Percentiles rank a stretch among this genome's conserved stretches.
Evolutionary conservation across 2,329 filamentous ascomycete species (phyloP).

Genomic region (Alternaria viburni): DNA sequence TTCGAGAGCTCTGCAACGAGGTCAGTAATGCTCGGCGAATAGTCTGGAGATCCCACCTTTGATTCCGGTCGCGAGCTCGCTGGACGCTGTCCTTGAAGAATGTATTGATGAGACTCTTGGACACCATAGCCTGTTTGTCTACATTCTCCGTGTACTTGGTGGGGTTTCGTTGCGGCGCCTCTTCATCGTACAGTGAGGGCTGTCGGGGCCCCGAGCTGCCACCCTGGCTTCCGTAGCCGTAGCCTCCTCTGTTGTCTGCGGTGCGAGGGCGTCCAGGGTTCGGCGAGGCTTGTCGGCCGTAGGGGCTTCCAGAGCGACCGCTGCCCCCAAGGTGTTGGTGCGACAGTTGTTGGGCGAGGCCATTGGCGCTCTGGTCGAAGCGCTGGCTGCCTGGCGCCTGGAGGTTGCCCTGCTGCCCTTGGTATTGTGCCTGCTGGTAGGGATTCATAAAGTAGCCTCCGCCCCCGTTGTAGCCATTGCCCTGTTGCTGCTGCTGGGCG

Average conservation of each 20-base stretch:
- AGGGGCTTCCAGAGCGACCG: slow-evolving; percentile 70
- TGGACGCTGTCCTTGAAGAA: slow-evolving; percentile 99
- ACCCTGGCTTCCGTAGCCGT: slow-evolving; percentile 69
- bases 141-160: slow-evolving; percentile 90
- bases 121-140: slow-evolving; percentile 72
- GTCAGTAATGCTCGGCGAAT: slow-evolving; percentile 21
- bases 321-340: slow-evolving; percentile 87
- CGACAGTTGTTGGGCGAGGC: slow-evolving; percentile 93
- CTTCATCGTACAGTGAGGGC: slow-evolving; percentile 62
- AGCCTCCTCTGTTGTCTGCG: slow-evolving; percentile 68
- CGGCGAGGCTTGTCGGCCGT: slow-evolving; percentile 72
- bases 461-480: slow-evolving; percentile 25
- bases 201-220: slow-evolving; percentile 71
- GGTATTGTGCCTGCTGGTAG: slow-evolving; percentile 53
- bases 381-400: slow-evolving; percentile 60
- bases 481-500: slow-evolving; percentile 50
- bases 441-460: slow-evolving; percentile 60
- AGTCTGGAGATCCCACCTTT: slow-evolving; percentile 69
- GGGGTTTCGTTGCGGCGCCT: slow-evolving; percentile 78
- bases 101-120: slow-evolving; percentile 69
- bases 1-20: slow-evolving; percentile 76
- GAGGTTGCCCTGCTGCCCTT: slow-evolving; percentile 57
- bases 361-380: slow-evolving; percentile 84
- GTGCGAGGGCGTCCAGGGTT: slow-evolving; percentile 81
- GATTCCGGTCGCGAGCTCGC: slow-evolving; percentile 90